Conservation (phyloP, 257 asterid genomes). For the Paulownia fortunei region DNA sequence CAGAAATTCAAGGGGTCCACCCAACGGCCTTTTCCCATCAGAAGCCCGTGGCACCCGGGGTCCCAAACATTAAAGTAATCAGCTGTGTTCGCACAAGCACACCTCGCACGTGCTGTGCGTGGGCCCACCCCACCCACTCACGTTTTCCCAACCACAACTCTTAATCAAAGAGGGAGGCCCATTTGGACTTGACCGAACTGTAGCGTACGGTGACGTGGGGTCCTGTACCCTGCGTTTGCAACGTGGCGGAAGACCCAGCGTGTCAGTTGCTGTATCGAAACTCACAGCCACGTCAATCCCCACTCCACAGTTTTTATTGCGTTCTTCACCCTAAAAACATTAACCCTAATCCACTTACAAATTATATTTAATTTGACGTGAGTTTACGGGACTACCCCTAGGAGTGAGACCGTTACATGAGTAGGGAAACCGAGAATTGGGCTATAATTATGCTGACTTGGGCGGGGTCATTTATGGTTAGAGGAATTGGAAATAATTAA, state of each 20-base stretch:
- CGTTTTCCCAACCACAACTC: conserved; percentile 34
- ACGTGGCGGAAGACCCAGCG: conserved; percentile 39
- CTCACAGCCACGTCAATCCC: conserved; percentile 46
- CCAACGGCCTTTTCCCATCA: conserved; percentile 27
- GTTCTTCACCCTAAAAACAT: not conserved
- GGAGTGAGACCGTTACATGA: conserved; percentile 27
- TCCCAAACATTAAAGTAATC: not conserved
- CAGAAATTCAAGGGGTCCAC: conserved; percentile 41
- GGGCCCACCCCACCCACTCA: conserved; percentile 45
- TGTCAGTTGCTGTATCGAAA: conserved; percentile 44
- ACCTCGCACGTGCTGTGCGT: conserved; percentile 55
- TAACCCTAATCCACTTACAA: not conserved
- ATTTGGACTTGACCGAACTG: conserved; percentile 31
- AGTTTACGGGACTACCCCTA: conserved; percentile 1
- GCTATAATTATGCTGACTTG: conserved; percentile 31
- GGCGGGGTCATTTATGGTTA: conserved; percentile 30
- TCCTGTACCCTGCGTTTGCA: conserved; percentile 33
- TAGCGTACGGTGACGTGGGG: conserved; percentile 49
- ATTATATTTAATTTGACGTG: not conserved
- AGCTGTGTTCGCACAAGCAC: conserved; percentile 21
- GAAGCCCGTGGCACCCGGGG: conserved; percentile 33
- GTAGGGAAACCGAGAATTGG: conserved; percentile 29
- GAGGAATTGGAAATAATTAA: conserved; percentile 29
- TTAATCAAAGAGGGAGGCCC: not conserved
- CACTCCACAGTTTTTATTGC: not conserved